Evolutionary conservation across 441 rosid species (phyloP).

Genomic region (Gossypium laxum): DNA sequence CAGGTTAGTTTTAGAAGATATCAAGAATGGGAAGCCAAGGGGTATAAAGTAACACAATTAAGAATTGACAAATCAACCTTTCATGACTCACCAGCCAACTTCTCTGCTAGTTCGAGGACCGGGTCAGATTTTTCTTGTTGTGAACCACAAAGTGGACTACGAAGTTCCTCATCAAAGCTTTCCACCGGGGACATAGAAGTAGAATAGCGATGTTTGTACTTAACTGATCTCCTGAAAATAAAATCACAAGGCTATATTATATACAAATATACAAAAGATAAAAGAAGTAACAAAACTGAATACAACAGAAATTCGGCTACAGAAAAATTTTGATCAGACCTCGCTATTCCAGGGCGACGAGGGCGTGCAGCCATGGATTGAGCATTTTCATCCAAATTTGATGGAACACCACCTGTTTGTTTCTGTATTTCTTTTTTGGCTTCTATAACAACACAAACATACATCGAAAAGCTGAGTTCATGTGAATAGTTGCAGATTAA

Average conservation of each 20-base stretch:
- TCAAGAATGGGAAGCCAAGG: not conserved
- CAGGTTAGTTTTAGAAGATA: not conserved
- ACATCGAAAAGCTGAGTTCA: not conserved
- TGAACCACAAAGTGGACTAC: conserved; percentile 9
- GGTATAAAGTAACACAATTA: not conserved
- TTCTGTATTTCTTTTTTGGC: conserved; percentile 40
- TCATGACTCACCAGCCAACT: conserved; percentile 29
- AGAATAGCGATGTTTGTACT: no score
- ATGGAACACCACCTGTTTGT: conserved; percentile 39
- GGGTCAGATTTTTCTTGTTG: conserved; percentile 20
- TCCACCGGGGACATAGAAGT: no score
- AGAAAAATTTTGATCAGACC: conserved; percentile 25
- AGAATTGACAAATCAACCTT: conserved; percentile 1
- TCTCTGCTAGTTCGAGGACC: conserved; percentile 19
- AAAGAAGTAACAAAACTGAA: not conserved
- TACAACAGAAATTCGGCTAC: not conserved
- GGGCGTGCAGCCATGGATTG: conserved; percentile 20
- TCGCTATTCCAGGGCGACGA: conserved; percentile 28
- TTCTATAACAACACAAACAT: conserved; percentile 4
- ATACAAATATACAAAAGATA: not conserved
- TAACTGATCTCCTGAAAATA: no score
- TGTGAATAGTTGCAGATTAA: no score
- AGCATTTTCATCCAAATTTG: conserved; percentile 28
- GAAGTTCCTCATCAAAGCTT: not conserved
- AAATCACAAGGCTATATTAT: not conserved